Percentiles rank a stretch among this genome's conserved stretches.
Conservation (phyloP, 129 eudicot genomes). For the Artemisia argyi region DNA sequence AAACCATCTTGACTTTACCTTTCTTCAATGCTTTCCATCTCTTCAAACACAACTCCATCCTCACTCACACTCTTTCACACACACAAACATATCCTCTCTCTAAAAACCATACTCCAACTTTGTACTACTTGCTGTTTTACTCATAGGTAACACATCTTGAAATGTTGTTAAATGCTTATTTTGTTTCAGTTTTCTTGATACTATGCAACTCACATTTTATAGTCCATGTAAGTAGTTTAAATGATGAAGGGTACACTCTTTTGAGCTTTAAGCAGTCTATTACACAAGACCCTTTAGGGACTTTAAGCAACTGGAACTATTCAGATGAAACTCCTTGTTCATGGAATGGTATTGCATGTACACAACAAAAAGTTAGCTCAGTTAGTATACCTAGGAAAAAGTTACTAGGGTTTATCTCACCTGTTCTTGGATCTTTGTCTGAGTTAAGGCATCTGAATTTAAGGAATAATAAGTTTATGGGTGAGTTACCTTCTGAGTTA, state of each 20-base stretch:
- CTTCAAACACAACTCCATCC: conserved; percentile 29
- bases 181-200: conserved; percentile 44
- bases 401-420: conserved; percentile 68
- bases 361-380: conserved; percentile 71
- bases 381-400: conserved; percentile 90
- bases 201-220: conserved; percentile 43
- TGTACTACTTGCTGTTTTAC: conserved; percentile 22
- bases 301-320: conserved; percentile 73
- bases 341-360: conserved; percentile 98
- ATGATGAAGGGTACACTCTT: conserved; percentile 82
- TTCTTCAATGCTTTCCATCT: conserved; percentile 47
- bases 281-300: conserved; percentile 76
- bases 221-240: conserved; percentile 52
- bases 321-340: conserved; percentile 94
- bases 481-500: conserved; percentile 63
- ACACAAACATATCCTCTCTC: conserved; percentile 29
- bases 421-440: conserved; percentile 74
- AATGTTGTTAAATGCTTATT: conserved; percentile 37
- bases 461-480: conserved; percentile 67
- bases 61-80: conserved; percentile 46
- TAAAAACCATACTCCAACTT: conserved; percentile 26
- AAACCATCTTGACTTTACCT: conserved; percentile 49
- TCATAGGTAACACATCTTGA: conserved; percentile 29
- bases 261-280: conserved; percentile 67
- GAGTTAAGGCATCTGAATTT: conserved; percentile 85